Evolutionary conservation across 495 filamentous ascomycete species (phyloP), one percentile per base, ranked within the genome.

Genomic region (Evernia prunastri): DNA sequence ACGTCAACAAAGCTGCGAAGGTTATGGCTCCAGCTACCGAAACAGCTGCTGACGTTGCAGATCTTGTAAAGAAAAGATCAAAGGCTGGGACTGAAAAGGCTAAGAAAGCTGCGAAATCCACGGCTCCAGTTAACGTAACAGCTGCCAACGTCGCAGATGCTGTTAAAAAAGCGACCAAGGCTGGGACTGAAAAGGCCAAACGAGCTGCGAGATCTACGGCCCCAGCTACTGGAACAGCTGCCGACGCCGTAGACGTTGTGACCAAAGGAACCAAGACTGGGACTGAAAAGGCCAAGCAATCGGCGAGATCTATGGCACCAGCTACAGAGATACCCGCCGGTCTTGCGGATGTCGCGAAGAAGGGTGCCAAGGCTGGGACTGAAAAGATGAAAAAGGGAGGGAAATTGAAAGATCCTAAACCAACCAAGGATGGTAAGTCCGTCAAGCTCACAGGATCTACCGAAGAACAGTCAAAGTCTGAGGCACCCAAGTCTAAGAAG

Each of bases 1-100:
- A 76, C 66, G 43, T 63, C 31, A 60, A 70, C 6, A 56, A 63
- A 12, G 65, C 64, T 20, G 53, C 63, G 1, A 31, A 51, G 20
- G 23, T 17, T 15, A 66, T 58, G 36, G 36, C 65, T 35, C 20
- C 59, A n/a, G 37, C 53, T 27, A 36, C 25, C 8, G 36, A 49
- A 33, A 63, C 42, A 39, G 31, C 60, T 68, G 61, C 66, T 4
- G 61, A 65, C 13, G 54, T 57, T 33, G 65, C 69, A 40, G 74
- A 76, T 63, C 62, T 20, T 53, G 63, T 68, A 56, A 72, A 68
- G 69, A 66, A 58, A 67, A 58, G 61, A 42, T 56, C 74, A 64
- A 72, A 71, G 54, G 49, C 35, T 60, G 58, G 42, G 25, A 56
- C 25, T 27, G 64, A 42, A 17, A 66, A 60, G 27, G 61, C 66